These are phyloP conservation scores for Cylindricascospora bacillispora DNA, from an alignment of 1,139 yeast species.

Conservation along the genomic window DNA sequence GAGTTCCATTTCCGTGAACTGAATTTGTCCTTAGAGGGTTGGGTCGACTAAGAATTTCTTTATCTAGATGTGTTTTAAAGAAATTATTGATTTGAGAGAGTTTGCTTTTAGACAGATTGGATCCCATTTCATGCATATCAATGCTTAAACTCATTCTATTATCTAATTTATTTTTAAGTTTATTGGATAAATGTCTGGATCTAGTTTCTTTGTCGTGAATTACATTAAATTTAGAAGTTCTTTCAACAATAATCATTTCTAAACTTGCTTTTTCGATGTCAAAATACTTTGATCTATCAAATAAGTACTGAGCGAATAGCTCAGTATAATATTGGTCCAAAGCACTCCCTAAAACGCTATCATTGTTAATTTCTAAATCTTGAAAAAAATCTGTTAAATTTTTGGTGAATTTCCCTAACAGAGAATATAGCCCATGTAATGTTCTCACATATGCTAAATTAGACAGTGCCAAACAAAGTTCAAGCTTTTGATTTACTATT, in stretches of 20 bases:
- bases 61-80: constrained; percentile 31
- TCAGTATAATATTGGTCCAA: constrained; percentile 66
- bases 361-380: constrained; percentile 31
- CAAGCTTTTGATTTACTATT: constrained; percentile 50
- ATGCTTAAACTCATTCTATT: constrained; percentile 8
- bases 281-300: constrained; percentile 53
- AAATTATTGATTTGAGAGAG: constrained; percentile 29
- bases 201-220: constrained; percentile 40
- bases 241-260: constrained; percentile 42
- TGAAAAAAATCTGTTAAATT: constrained; percentile 48
- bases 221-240: constrained; percentile 39
- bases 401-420: constrained; percentile 51
- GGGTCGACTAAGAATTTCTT: constrained; percentile 15
- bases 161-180: constrained; percentile 18
- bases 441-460: constrained; percentile 69
- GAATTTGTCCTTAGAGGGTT: constrained; percentile 20
- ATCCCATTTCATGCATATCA: constrained; percentile 2
- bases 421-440: constrained; percentile 50
- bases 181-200: constrained; percentile 34
- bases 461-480: constrained; percentile 50
- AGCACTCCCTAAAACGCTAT: constrained; percentile 36
- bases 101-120: constrained; percentile 16
- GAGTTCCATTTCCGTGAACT: constrained; percentile 7
- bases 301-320: constrained; percentile 57
- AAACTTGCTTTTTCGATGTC: constrained; percentile 60